Base-by-base conservation (phyloP, 1,284 basidiomycete genomes). In the Ustanciosporium gigantosporum region DNA sequence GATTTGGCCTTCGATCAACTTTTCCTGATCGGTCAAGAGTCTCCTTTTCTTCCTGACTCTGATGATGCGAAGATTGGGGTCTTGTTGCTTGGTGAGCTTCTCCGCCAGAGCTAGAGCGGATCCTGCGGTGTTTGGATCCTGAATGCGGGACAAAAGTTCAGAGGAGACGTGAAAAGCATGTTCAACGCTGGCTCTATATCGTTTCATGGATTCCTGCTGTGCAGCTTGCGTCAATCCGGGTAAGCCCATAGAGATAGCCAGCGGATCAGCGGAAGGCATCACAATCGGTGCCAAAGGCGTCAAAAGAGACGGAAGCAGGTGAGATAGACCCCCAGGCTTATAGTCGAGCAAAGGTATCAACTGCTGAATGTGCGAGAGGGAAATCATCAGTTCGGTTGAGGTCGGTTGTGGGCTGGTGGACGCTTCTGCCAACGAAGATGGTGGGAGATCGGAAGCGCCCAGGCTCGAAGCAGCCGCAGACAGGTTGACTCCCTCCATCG, bases 321-420 rank as follows among this genome's bases (percentile, higher is more conserved):
- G 53, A 20, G 49, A 38, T 3, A 64, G 46, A 3, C 60, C 60
- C 13, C 49, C 46, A 2, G 60, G 60, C 7, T 48, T 47, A 38
- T 49, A 58, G 20, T 64, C 60, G 36, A 64, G 60, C 3, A 64
- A 40, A 16, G 60, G 53, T 31, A 53, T 64, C 32, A 64, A 47
- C 14, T 57, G 55, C 24, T 64, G 60, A 27, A 64, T 58, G 7
- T 58, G 60, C 13, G 60, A 58, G 8, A 64, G 46, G 3, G 60
- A 47, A 6, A 58, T 45, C 60, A 64, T 57, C 38, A 64, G 60
- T 36, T 64, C 53, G 29, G 60, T 58, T 6, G 11, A 14, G 7
- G 9, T 40, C 22, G 38, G 23, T 20, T 40, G n/a, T n/a, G n/a
- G n/a, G n/a, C n/a, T n/a, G n/a, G n/a, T n/a, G n/a, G n/a, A n/a